phyloP scores from a whole-genome alignment of 352 stramenopile species.

The Phytopythium kandeliae region DNA sequence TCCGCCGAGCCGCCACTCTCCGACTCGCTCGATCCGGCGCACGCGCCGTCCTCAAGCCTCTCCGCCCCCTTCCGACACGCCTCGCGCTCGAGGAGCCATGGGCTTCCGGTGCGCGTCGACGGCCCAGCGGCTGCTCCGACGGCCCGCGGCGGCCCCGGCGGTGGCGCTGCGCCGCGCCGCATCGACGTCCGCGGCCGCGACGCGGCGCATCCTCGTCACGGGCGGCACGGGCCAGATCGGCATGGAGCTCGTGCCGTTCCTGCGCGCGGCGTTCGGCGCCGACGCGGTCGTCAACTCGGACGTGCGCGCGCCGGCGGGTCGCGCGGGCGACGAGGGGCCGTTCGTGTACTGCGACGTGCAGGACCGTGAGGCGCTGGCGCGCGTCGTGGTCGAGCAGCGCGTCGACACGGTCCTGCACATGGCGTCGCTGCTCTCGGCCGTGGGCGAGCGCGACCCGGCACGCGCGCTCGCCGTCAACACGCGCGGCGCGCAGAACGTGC shows the following conservation, averaged over 20 bases:
- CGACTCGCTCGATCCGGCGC: background rate
- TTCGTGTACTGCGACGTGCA: constrained; percentile 85
- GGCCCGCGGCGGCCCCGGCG: background rate
- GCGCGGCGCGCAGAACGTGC: constrained; percentile 86
- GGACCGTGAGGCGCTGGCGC: constrained; percentile 62
- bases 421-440: constrained; percentile 84
- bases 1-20: background rate
- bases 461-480: constrained; percentile 88
- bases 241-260: constrained; percentile 82
- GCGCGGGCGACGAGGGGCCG: constrained; percentile 36
- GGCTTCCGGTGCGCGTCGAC: background rate
- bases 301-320: constrained; percentile 49
- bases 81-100: no score
- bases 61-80: background rate
- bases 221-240: constrained; percentile 80
- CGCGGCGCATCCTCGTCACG: constrained; percentile 66
- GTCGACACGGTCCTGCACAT: constrained; percentile 90
- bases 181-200: background rate
- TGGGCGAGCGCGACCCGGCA: constrained; percentile 88
- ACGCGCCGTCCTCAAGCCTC: background rate
- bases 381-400: constrained; percentile 84
- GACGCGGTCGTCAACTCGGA: constrained; percentile 78
- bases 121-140: background rate
- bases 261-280: constrained; percentile 55
- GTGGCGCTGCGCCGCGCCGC: background rate